Percentiles rank a stretch among this genome's conserved stretches.
Conservation (phyloP, 2,329 filamentous ascomycete species). For the Verticillium nubilum region DNA sequence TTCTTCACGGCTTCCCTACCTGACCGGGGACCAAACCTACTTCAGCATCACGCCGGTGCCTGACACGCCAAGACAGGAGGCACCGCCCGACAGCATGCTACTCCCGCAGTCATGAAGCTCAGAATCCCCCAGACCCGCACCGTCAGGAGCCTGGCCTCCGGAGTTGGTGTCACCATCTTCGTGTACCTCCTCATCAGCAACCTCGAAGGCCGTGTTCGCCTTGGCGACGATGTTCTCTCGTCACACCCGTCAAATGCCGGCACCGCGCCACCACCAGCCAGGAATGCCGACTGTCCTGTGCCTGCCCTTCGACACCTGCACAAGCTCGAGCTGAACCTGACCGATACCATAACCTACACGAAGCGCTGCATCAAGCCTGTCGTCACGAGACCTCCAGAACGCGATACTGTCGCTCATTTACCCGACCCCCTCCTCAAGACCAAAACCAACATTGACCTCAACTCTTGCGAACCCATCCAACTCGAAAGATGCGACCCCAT, state of each 20-base stretch:
- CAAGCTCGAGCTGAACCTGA: slow-evolving; percentile 25
- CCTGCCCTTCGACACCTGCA: slow-evolving; percentile 20
- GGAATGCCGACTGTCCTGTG: neutral
- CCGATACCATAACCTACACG: slow-evolving; percentile 35
- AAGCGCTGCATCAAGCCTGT: slow-evolving; percentile 37
- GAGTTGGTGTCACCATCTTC: neutral
- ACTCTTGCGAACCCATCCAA: slow-evolving; percentile 18
- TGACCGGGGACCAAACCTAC: neutral
- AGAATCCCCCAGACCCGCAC: neutral
- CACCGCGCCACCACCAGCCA: neutral
- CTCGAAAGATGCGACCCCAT: slow-evolving; percentile 36
- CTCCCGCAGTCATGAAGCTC: neutral
- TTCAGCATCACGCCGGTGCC: neutral
- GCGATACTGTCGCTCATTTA: slow-evolving; percentile 30
- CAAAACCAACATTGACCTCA: slow-evolving; percentile 19
- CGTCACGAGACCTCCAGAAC: slow-evolving; percentile 24
- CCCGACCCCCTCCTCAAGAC: slow-evolving; percentile 28
- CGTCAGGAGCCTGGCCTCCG: neutral
- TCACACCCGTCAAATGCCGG: neutral
- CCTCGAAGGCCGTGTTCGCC: neutral
- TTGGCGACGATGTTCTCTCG: neutral
- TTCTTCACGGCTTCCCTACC: neutral
- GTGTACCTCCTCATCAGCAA: neutral
- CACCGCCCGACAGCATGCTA: neutral
- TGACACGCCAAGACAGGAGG: neutral